Evolutionary conservation across 306 rosid genomes (phyloP), one percentile per base, ranked within the genome.

Genomic region (Trifolium pratense): DNA sequence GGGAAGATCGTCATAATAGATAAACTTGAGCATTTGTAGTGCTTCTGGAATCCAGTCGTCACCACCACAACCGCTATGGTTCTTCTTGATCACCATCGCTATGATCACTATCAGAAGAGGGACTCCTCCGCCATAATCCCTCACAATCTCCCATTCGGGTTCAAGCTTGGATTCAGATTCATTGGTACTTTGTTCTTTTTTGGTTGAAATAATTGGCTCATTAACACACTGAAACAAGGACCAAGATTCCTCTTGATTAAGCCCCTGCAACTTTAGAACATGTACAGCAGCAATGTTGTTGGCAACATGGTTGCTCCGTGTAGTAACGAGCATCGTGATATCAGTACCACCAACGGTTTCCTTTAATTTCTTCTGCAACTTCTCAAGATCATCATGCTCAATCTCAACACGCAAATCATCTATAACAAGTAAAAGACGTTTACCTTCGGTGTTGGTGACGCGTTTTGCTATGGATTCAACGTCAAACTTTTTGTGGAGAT

Each of bases 371-470:
- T 62, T 11, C 58, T 26, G 18, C 77, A 73, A 17, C 12, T 62
- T 62, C 26, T 36, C n/a, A 1, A 74, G 6, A 32, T 3, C 1
- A 16, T 31, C 15, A 15, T 20, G 0, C 31, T 21, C 60, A 55
- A 9, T 61, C 16, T 48, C 49, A 29, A 14, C 1, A 18, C 25
- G 51, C 29, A 74, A 51, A 63, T 63, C 71, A 51, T 63, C 71
- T 9, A 64, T 12, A 3, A 13, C 68, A 32, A 25, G 4, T 6
- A 42, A n/a, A 0, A 1, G 0, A 0, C 0, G 15, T n/a, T 4
- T 8, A 9, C 7, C 25, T 1, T 13, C 1, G 0, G 42, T 0
- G 0, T 0, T 3, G 0, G 20, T 2, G 0, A 16, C 9, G 9
- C 0, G 2, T 12, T 29, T 10, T 2, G 18, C 68, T 11, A 73